Evolutionary conservation across 371 early-diverging fungal genomes (phyloP).

Genomic region (Blastocladiella emersonii): DNA sequence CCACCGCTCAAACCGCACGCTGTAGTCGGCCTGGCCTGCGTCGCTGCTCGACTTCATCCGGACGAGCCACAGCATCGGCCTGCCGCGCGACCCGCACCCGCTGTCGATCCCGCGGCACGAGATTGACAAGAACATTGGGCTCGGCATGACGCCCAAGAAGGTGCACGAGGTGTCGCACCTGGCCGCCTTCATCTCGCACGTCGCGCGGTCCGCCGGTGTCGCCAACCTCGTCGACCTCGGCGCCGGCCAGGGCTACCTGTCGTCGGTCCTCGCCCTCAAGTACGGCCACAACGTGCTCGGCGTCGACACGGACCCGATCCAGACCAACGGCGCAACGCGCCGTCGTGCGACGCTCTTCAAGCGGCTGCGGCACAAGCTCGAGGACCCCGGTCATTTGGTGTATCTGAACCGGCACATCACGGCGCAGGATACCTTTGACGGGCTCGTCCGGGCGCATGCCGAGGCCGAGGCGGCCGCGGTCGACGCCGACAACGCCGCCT

Average conservation of each 20-base stretch:
- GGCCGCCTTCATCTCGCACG: constrained; percentile 32
- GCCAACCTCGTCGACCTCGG: constrained; percentile 48
- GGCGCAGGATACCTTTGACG: background rate
- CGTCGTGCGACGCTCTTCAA: constrained; percentile 41
- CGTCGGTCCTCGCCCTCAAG: constrained; percentile 47
- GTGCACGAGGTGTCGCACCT: constrained; percentile 52
- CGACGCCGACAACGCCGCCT: too few relatives aligned
- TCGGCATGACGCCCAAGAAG: constrained; percentile 67
- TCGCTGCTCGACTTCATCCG: background rate
- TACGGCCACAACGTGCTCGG: constrained; percentile 58
- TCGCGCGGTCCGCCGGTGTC: constrained; percentile 27
- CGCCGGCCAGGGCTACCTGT: constrained; percentile 26
- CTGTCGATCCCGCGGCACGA: background rate
- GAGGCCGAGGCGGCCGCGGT: too few relatives aligned
- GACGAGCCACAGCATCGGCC: background rate
- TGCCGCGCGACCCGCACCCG: background rate
- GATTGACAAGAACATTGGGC: constrained; percentile 18
- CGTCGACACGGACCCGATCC: constrained; percentile 56
- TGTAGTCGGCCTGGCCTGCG: background rate
- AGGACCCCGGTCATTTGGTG: constrained; percentile 5
- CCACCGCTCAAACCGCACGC: too few relatives aligned
- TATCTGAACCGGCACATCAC: constrained; percentile 4
- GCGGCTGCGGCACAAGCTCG: constrained; percentile 11
- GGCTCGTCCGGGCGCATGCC: background rate
- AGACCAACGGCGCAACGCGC: constrained; percentile 63